These are phyloP conservation scores for Aureobasidium pullulans DNA, from an alignment of 2,329 filamentous ascomycete genomes.

Conservation along the genomic window DNA sequence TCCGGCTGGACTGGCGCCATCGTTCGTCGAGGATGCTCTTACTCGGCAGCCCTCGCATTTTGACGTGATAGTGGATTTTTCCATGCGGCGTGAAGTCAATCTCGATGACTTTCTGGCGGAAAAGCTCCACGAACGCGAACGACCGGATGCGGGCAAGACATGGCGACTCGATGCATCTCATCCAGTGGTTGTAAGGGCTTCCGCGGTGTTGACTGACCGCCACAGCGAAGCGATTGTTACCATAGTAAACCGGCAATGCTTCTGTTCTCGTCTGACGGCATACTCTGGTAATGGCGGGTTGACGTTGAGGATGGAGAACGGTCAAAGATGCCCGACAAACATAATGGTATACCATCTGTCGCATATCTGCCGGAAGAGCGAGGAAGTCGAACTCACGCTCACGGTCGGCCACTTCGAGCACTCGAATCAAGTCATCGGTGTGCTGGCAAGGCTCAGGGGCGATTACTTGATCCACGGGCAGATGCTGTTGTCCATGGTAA, in stretches of 20 bases:
- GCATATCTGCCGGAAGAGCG: constrained; percentile 3
- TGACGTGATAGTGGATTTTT: background rate
- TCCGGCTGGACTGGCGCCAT: background rate
- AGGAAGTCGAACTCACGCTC: constrained; percentile 8
- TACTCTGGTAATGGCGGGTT: background rate
- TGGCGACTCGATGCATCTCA: background rate
- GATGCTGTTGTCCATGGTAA: background rate
- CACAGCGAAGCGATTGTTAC: background rate
- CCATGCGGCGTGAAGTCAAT: background rate
- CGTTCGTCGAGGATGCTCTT: background rate
- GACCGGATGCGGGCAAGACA: background rate
- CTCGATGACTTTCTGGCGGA: background rate
- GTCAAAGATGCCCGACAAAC: background rate
- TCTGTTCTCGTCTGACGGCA: background rate
- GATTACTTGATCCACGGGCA: too few relatives aligned
- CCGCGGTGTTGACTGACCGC: background rate
- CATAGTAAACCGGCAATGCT: background rate
- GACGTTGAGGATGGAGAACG: background rate
- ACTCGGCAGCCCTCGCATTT: background rate
- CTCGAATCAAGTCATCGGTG: background rate
- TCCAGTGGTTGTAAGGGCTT: background rate
- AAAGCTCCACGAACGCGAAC: background rate
- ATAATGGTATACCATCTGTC: background rate
- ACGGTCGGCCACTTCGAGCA: background rate
- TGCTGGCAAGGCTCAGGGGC: background rate